Evolutionary conservation across 139 green algal species (phyloP), one percentile per base, ranked within the genome.

Genomic region (Micractinium sp.): DNA sequence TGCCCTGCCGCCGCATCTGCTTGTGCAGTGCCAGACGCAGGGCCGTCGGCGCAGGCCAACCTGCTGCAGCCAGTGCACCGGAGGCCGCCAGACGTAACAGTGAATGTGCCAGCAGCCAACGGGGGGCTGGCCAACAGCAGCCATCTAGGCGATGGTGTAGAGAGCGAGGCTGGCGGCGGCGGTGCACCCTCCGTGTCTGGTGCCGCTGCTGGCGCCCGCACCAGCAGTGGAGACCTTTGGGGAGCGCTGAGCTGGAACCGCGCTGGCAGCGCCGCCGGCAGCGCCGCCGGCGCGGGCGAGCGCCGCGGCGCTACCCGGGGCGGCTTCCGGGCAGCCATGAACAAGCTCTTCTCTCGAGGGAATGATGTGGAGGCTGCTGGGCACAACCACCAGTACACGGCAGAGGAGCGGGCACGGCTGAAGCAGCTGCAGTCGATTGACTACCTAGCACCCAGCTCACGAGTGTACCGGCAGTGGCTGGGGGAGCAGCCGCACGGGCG

Each of bases 361-460:
- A 87, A 91, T 81, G 90, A 93, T 56, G 36, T 93, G 66, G 93
- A 96, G 88, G 91, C 90, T 38, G 91, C 90, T 1, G 85, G 90
- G 2, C 90, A 94, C 1, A 98, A 96, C 87, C 95, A 98, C 91
- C 78, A 88, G 3, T 98, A 95, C 90, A 96, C 92, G 12, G 0
- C 31, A 85, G 69, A 92, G 93, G 96, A 98, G 90, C 94, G 93
- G 25, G 81, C 85, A n/a, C 92, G 92, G 81, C 90, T 98, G 69
- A 92, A 91, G 41, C 88, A 93, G 31, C 92, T 95, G 60, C 95
- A 98, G 91, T 95, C 91, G 87, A 98, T 98, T 47, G 96, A 99
- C 93, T 99, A 98, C 92, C 91, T 98, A 38, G 93, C 96, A 22
- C 95, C 95, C 86, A 97, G 96, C 93, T 95, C 89, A 61, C 91